Evolutionary conservation across 495 filamentous ascomycete species (phyloP).

Genomic region (Hypoxylon fuscum): DNA sequence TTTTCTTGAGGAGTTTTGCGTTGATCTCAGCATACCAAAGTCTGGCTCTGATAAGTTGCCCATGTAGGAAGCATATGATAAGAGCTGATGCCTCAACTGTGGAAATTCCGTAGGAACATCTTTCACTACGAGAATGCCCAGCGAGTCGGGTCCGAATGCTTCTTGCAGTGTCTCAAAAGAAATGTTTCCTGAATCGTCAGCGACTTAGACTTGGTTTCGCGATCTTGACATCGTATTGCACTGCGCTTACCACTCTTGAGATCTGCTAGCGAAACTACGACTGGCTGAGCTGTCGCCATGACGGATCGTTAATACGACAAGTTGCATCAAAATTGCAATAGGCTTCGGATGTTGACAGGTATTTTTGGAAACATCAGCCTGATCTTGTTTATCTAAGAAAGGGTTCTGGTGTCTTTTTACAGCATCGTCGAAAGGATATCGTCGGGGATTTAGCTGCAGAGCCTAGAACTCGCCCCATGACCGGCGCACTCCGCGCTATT

Average conservation of each 20-base stretch:
- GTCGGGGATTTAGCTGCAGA: constrained; percentile 22
- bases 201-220: neutral
- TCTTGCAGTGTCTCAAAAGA: constrained; percentile 77
- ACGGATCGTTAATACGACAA: too few species aligned
- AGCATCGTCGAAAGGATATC: constrained; percentile 31
- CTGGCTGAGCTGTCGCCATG: constrained; percentile 50
- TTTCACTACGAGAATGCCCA: constrained; percentile 93
- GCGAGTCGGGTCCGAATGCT: constrained; percentile 89
- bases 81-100: constrained; percentile 71
- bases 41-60: constrained; percentile 78
- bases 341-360: too few species aligned
- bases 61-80: constrained; percentile 89
- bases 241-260: constrained; percentile 57
- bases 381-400: neutral
- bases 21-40: constrained; percentile 66
- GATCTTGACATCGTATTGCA: neutral
- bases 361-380: too few species aligned
- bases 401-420: constrained; percentile 14
- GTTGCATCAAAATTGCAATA: too few species aligned
- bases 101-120: constrained; percentile 77
- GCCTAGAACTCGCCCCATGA: neutral
- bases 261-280: constrained; percentile 62
- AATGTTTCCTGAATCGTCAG: constrained; percentile 66
- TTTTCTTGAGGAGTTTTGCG: neutral
- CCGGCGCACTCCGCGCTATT: constrained; percentile 20